Conservation (phyloP, 2,329 filamentous ascomycete genomes). For the Ambrosiella xylebori region DNA sequence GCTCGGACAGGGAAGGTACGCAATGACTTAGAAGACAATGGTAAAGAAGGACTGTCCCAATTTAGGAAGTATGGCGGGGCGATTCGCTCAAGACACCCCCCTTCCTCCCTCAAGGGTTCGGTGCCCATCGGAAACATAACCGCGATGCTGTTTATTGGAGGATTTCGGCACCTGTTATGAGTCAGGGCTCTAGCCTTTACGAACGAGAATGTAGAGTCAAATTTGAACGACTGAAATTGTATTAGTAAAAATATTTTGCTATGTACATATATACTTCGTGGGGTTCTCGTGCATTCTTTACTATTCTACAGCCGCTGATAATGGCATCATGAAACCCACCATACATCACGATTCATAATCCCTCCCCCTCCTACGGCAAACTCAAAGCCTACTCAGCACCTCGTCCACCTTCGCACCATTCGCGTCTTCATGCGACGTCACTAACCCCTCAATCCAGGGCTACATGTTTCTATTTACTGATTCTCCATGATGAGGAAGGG, state of each 20-base stretch:
- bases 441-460: neutral
- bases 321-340: no score
- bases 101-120: neutral
- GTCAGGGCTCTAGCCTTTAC: no score
- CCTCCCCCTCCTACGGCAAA: neutral
- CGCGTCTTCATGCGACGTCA: neutral
- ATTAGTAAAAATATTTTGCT: no score
- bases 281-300: no score
- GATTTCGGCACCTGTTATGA: no score
- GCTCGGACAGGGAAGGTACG: constrained; percentile 1
- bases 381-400: neutral
- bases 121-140: no score
- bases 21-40: neutral
- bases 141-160: no score
- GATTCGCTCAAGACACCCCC: neutral
- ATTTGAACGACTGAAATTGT: no score
- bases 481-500: neutral
- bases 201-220: no score
- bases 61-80: neutral
- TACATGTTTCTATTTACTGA: neutral
- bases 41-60: neutral
- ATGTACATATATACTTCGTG: no score
- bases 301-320: no score
- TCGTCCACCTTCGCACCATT: neutral
- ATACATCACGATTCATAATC: neutral